Evolutionary conservation across 768 basidiomycete species (phyloP), one percentile per base, ranked within the genome.

Genomic region (Boletus reticuloceps): DNA sequence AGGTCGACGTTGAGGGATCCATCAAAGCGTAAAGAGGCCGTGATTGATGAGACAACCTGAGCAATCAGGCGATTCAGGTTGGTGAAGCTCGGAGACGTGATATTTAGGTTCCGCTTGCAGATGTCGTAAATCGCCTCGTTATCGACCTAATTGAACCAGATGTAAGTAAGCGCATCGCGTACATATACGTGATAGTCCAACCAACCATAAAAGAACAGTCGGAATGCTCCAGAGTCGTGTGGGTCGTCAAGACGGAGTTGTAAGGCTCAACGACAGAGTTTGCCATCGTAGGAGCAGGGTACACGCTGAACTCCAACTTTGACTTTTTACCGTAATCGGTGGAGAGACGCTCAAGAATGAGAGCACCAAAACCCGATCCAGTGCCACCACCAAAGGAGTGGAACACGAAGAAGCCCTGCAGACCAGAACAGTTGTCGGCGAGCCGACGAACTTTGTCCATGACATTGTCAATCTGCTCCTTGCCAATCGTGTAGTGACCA

Each of bases 351-450:
- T 98, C 96, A 56, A 99, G 85, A 50, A 98, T 83, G 62, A 98
- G 84, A 49, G 96, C 94, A 66, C 96, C 96, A 70, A 99, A 96
- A 61, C 96, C 96, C 55, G 96, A 99, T 59, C 96, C 96, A 59
- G 96, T 98, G 75, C 96, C 96, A 69, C 96, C 96, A 73, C 96
- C 96, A 73, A 99, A 98, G 47, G 96, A 99, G 80, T 98, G 96
- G 87, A 98, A 98, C 64, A 97, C 94, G 72, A 98, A 98, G 82
- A 98, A 99, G 58, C 96, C 96, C 74, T 98, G 96, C 27, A 98
- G 86, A 66, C 96, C 96, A 51, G 83, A 81, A 78, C 96, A 98
- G 80, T 95, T 95, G 74, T 99, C 96, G 53, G 96, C 89, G 50
- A 99, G 83, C 63, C 89, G 86, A 69, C 96, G 91, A 64, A 97